Evolutionary conservation across 2,329 filamentous ascomycete species (phyloP).

Genomic region (Fusarium bulbicola): DNA sequence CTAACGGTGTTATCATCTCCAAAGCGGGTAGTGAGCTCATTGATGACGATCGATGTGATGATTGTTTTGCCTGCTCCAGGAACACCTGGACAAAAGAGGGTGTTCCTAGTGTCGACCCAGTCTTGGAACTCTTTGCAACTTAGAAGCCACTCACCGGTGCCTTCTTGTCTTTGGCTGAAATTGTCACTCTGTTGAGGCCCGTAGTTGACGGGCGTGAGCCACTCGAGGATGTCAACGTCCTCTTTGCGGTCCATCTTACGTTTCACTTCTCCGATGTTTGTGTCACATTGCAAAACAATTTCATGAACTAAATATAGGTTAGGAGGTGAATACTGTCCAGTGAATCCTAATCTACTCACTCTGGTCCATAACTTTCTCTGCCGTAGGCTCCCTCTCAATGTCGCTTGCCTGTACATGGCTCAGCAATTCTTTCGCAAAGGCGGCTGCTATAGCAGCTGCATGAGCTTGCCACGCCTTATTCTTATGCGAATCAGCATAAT

Average conservation of each 20-base stretch:
- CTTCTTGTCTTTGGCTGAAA: neutral
- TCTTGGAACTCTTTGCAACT: rapidly evolving
- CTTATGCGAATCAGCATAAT: neutral
- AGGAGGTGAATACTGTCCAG: rapidly evolving
- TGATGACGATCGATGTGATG: rapidly evolving
- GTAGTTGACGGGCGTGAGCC: neutral
- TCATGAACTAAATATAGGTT: neutral
- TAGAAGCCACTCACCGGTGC: rapidly evolving
- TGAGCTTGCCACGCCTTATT: neutral
- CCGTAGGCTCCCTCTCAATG: neutral
- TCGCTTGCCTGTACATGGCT: neutral
- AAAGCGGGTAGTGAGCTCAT: neutral
- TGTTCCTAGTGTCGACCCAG: rapidly evolving
- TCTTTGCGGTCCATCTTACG: rapidly evolving
- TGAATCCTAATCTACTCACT: neutral
- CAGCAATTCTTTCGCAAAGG: neutral
- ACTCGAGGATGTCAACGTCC: neutral
- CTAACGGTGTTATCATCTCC: rapidly evolving
- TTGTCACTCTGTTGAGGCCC: rapidly evolving
- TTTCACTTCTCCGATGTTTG: neutral
- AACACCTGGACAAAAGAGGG: rapidly evolving
- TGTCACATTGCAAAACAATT: rapidly evolving
- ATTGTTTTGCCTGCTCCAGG: neutral
- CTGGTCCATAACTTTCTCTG: rapidly evolving
- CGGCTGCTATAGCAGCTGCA: neutral